Evolutionary conservation across 2,329 filamentous ascomycete genomes (phyloP), one percentile per base, ranked within the genome.

Genomic region (Fusarium sp.): DNA sequence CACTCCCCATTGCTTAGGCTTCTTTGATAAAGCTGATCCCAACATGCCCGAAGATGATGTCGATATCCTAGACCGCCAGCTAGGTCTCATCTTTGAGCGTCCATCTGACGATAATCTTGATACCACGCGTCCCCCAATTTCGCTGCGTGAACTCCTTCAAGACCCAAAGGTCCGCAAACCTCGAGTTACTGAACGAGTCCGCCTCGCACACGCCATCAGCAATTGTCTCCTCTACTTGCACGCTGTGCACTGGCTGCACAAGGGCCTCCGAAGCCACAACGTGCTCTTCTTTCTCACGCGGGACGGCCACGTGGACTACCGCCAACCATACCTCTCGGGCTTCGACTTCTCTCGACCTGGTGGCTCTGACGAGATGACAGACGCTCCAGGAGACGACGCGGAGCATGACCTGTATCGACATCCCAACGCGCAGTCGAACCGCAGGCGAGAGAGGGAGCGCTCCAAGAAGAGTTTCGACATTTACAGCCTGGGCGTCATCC

Each of bases 191-290:
- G 83, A 86, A 27, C 84, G 89, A 35, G 82, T 90, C 62, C 80
- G 76, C 31, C 83, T 91, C 20, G 88, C 88, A 51, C 83, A 85
- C 55, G 84, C 85, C 29, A 81, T 90, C 33, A 83, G 86, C 65
- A 86, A 87, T 73, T 89, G 85, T 20, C 77, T 91, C 4, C 79
- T 90, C 55, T 88, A 88, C 64, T 82, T 90, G 0, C 88, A 90
- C 73, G 84, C 86, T 4, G 87, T 89, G 1, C 85, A 88, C 68
- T 90, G 87, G 88, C 82, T 90, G 7, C 88, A 90, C 81, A 90
- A 90, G 73, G 87, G 87, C n/a, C 81, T 90, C 6, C 85, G 87
- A 14, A 86, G 84, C 66, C 81, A 87, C 63, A 89, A 88, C 74
- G 82, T 90, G 33, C 76, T 90, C 12, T 88, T 90, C 77, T 88